Evolutionary conservation across 176 grass and related monocot species (phyloP).

Genomic region (Typha latifolia): DNA sequence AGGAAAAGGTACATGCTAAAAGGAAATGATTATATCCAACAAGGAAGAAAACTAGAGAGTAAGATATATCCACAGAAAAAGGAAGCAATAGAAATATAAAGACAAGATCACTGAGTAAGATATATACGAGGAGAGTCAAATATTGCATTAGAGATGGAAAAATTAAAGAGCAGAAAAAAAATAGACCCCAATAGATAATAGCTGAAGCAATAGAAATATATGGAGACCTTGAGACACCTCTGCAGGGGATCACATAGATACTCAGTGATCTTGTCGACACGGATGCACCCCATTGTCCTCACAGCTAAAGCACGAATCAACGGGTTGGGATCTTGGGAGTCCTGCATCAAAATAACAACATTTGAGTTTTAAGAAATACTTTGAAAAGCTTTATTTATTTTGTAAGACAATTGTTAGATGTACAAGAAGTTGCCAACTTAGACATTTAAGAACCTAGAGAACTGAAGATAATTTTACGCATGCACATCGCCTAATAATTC

Average conservation of each 20-base stretch:
- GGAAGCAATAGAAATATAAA: too few relatives aligned
- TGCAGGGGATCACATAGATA: constrained; percentile 98
- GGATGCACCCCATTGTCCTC: constrained; percentile 99
- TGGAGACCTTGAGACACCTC: constrained; percentile 88
- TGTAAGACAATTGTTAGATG: neutral
- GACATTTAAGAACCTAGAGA: too few relatives aligned
- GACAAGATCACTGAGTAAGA: too few relatives aligned
- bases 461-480: too few relatives aligned
- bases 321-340: constrained; percentile 98
- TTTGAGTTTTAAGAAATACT: neutral
- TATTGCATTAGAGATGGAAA: neutral
- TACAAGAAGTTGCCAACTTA: neutral
- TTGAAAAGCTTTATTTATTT: neutral
- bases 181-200: too few relatives aligned
- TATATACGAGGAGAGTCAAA: neutral
- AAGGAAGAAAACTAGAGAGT: neutral
- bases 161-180: constrained; percentile 4
- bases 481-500: neutral
- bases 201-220: constrained; percentile 1
- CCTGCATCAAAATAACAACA: constrained; percentile 33
- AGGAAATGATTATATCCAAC: neutral
- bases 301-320: constrained; percentile 97
- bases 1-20: neutral
- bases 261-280: constrained; percentile 98
- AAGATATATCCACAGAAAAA: neutral